Evolutionary conservation across 345 rosid species (phyloP), one percentile per base, ranked within the genome.

Genomic region (Physaria fendleri): DNA sequence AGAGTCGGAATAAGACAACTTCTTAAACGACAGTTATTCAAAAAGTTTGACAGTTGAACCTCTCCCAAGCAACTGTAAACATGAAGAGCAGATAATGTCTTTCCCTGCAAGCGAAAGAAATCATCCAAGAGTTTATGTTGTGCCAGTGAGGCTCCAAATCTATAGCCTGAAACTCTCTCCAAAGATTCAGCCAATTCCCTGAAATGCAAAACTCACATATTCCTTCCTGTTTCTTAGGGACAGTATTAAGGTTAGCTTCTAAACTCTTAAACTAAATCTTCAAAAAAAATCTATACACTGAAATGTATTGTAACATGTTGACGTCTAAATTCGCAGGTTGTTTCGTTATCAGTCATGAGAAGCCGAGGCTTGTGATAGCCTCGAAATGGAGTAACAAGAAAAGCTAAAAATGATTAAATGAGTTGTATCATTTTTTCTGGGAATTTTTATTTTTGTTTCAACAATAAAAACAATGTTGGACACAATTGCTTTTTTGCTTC

Each of bases 91-190:
- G n/a, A n/a, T n/a, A n/a, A n/a, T n/a, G n/a, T n/a, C n/a, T n/a
- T n/a, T n/a, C n/a, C n/a, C n/a, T n/a, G n/a, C n/a, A n/a, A n/a
- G n/a, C n/a, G n/a, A n/a, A n/a, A n/a, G n/a, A n/a, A n/a, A n/a
- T n/a, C n/a, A n/a, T n/a, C n/a, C n/a, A n/a, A n/a, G n/a, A n/a
- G n/a, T n/a, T n/a, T n/a, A n/a, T n/a, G n/a, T n/a, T n/a, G n/a
- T n/a, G n/a, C n/a, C 56, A 83, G 84, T 18, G 95, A 82, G 73
- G 66, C 82, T 77, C 85, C 91, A 45, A 85, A 81, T 51, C 79
- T 58, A 69, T 29, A 25, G 74, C 74, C 33, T 70, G 69, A 63
- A 48, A 27, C 29, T n/a, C 21, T 23, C 21, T 37, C 32, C 24
- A 30, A 32, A 38, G 54, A 47, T n/a, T 38, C 23, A 55, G 28